phyloP scores from a whole-genome alignment of 345 rosid genomes.

The Camelina neglecta region DNA sequence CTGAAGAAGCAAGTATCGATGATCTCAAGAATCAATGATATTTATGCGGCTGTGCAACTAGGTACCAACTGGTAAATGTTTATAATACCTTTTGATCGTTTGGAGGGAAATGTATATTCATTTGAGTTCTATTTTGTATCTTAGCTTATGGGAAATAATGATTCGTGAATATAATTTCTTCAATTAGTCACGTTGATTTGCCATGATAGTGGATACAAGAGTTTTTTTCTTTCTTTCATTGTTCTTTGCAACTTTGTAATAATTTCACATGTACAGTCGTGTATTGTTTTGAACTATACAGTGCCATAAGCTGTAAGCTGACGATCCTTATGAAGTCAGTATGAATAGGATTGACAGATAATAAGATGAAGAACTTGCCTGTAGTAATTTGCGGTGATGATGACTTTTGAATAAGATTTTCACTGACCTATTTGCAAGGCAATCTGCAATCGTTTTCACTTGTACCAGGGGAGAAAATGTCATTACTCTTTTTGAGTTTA shows the following conservation, averaged over 20 bases:
- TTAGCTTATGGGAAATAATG: conserved; percentile 30
- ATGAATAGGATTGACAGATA: conserved; percentile 44
- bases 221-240: background rate
- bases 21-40: conserved; percentile 67
- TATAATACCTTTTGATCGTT: conserved; percentile 28
- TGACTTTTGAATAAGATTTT: conserved; percentile 49
- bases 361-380: conserved; percentile 53
- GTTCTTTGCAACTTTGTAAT: background rate
- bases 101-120: conserved; percentile 30
- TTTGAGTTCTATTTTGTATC: conserved; percentile 29
- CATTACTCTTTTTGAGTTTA: background rate
- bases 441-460: background rate
- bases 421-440: conserved; percentile 18
- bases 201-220: conserved; percentile 9
- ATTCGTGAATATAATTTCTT: conserved; percentile 20
- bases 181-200: conserved; percentile 6
- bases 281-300: background rate
- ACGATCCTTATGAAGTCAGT: background rate
- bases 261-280: background rate
- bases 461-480: background rate
- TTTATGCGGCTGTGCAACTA: conserved; percentile 23
- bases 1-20: conserved; percentile 65
- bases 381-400: conserved; percentile 47
- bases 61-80: conserved; percentile 33
- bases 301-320: background rate